phyloP scores from a whole-genome alignment of 306 rosid species.

The Quercus ilex region DNA sequence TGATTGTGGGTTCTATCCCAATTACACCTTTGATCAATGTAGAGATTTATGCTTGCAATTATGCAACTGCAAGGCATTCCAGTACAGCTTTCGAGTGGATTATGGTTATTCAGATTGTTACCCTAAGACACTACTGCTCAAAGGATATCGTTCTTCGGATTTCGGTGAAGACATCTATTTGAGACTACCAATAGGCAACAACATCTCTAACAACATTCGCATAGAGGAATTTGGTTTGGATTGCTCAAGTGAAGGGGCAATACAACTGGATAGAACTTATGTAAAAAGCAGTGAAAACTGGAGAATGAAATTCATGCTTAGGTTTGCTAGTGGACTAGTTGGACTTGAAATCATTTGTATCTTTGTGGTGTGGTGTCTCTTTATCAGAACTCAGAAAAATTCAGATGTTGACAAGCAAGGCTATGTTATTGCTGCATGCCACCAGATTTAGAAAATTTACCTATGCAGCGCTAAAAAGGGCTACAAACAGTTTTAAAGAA shows the following conservation, averaged over 20 bases:
- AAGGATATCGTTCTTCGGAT: slow-evolving; percentile 36
- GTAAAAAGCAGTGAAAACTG: slow-evolving; percentile 8
- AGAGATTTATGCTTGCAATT: slow-evolving; percentile 33
- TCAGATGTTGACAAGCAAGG: too few relatives aligned
- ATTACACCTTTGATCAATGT: slow-evolving; percentile 37
- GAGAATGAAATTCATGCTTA: slow-evolving; percentile 32
- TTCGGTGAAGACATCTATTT: slow-evolving; percentile 30
- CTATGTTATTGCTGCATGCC: too few relatives aligned
- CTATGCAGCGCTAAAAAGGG: too few relatives aligned
- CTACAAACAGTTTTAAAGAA: too few relatives aligned
- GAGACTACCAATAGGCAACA: slow-evolving; percentile 30
- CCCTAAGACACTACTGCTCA: slow-evolving; percentile 33
- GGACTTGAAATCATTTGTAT: slow-evolving; percentile 11
- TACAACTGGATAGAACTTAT: slow-evolving; percentile 19
- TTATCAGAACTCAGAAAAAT: too few relatives aligned
- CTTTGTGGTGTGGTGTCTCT: slow-evolving; percentile 38
- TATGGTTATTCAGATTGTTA: slow-evolving; percentile 23
- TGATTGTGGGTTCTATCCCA: slow-evolving; percentile 17
- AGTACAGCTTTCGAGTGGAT: slow-evolving; percentile 3
- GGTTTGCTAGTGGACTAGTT: slow-evolving; percentile 37
- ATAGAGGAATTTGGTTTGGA: neutral
- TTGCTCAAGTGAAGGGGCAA: slow-evolving; percentile 20
- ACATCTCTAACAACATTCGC: neutral
- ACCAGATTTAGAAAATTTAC: too few relatives aligned
- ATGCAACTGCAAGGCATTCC: slow-evolving; percentile 45